Base-by-base conservation (phyloP, 75 land plant genomes). In the Ceratopteris richardii region DNA sequence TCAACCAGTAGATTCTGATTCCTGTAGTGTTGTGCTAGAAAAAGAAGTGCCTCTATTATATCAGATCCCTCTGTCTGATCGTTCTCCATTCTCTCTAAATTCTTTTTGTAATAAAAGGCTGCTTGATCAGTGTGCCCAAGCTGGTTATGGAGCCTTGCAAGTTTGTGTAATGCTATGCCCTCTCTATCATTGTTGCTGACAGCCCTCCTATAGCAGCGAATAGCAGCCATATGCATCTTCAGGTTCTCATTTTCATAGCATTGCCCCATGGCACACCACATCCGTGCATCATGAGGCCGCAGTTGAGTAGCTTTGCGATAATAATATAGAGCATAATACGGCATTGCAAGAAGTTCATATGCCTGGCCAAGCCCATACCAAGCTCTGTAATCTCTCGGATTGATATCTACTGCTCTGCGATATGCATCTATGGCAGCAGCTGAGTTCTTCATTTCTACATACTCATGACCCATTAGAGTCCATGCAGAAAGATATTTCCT, bases 381-480 rank as follows among this genome's bases (percentile, higher is more conserved):
- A 2, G 98, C 98, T 44, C 98, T 82, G 64, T 90, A 94, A 44
- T 94, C 98, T 48, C 96, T 68, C 19, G 87, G 78, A 66, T 83
- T 94, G 50, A 94, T 83, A 57, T 94, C 96, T 22, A 94, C 81
- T 52, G 98, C 98, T 50, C 96, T 50, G 27, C 98, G 68, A 47
- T 94, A 94, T 12, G 98, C 87, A 77, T 94, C 91, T 64, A 89
- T 70, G 9, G 98, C 98, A 57, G 98, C 85, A 21, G 98, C 82
- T 5, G 83, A 83, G 53, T 94, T 94, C 56, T 94, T 94, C 96
- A 94, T 86, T 64, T 94, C 98, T n/a, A 94, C 91, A 81, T 81
- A 94, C 54, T 94, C 98, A 58, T 94, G 98, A n/a, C 98, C 98
- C 96, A 94, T 94, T 0, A 94, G 80, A 0, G 98, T 94, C 98